Evolutionary conservation across 106 monocot species (phyloP), one percentile per base, ranked within the genome.

Genomic region (Phalaenopsis equestris): DNA sequence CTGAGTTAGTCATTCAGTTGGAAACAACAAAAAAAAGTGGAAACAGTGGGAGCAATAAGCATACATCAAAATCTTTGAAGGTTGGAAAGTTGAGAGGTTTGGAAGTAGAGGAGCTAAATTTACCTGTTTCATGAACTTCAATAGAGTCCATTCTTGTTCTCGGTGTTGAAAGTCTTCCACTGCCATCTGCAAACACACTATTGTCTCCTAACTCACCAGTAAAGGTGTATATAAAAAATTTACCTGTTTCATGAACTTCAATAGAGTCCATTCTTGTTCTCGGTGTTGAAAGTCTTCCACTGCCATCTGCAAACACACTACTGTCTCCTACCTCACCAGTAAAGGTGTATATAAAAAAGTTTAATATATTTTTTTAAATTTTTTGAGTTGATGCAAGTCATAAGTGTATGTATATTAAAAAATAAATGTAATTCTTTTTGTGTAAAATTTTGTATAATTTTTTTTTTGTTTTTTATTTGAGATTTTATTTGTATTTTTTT

Each of bases 31-130:
- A 81, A 38, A 80, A 77, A 23, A 47, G 82, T 23, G 67, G n/a
- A 55, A 77, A 7, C 65, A 56, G 87, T 78, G 73, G 41, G 24
- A 77, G 38, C 73, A 81, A 70, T 45, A 89, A 86, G 80, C 78
- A 65, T 75, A 73, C 91, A 52, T 52, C 52, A 52, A 52, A 52
- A 52, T 52, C 52, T 52, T 3, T 12, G 14, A 52, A 92, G 81
- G 64, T 92, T 21, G 87, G 90, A 78, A 94, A 93, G 77, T 94
- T 87, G 82, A 92, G 90, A 83, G 84, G 78, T 75, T 16, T 61
- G 56, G 42, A 15, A 15, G 56, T 77, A 16, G 52, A 61, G 18
- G 75, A 78, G 75, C 58, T 85, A 73, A 76, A 14, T 76, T 48
- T 76, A 10, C 49, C 17, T 48, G 84, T 58, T 83, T 84, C 83